Base-by-base conservation (phyloP, 495 filamentous ascomycete species). In the Aspergillus sclerotioniger region DNA sequence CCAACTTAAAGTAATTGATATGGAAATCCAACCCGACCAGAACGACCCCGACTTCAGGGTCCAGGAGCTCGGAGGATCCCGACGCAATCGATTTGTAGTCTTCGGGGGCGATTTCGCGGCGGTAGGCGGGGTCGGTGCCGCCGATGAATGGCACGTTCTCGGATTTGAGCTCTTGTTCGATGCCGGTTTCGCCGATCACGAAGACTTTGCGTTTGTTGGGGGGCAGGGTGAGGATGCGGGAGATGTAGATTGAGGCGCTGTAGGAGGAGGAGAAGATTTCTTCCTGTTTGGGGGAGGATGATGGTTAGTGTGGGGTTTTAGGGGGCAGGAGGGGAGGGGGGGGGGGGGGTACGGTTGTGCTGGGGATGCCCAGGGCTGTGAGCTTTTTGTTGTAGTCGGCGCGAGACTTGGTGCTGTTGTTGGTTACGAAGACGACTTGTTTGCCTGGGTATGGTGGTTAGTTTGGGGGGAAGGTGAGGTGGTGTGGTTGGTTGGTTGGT, bases 341-440 rank as follows among this genome's bases (percentile, higher is more conserved):
- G 21, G 19, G n/a, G 17, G 39, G 21, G 45, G 47, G 8, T 64
- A 87, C 84, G 31, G 82, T 82, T 51, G 80, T 79, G 60, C 85
- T 85, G 0, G 89, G 87, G 58, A 98, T 96, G 0, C 90, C 90
- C 64, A 96, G 76, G 20, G 68, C 73, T n/a, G 87, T 84, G 47
- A 98, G 84, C 63, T 97, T 98, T 75, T 92, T 92, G 70, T 87
- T 85, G 73, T 98, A 98, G 65, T 95, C 90, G 21, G 84, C 80
- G 16, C 94, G 90, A 16, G 93, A 96, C 70, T 98, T 98, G 28
- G 94, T 98, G 69, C 90, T 95, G 80, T 99, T 99, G 73, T 99
- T 99, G 3, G 94, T 98, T 46, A 99, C 94, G 69, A 99, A 99
- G 57, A 99, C 86, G 16, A 94, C 78, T 72, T 87, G 89, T 71